Percentiles rank a stretch among this genome's conserved stretches.
Evolutionary conservation across 306 rosid genomes (phyloP).

Genomic region (Rubus parviflorus): DNA sequence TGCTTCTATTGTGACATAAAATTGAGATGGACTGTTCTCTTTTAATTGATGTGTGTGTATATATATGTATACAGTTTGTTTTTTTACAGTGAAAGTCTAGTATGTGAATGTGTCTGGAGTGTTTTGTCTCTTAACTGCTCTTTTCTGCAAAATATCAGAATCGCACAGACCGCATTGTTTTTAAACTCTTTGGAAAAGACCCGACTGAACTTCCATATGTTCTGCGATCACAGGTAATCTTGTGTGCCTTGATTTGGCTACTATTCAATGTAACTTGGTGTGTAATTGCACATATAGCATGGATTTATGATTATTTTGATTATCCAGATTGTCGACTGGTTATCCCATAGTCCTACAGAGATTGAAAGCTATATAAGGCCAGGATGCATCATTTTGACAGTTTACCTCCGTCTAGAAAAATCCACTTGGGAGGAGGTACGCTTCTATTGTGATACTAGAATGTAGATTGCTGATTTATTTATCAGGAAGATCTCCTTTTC

Average conservation of each 20-base stretch:
- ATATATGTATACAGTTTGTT: too few relatives aligned
- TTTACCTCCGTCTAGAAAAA: constrained; percentile 58
- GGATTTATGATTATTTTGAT: constrained; percentile 22
- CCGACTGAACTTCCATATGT: constrained; percentile 69
- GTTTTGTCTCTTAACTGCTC: constrained; percentile 2
- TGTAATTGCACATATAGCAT: constrained; percentile 25
- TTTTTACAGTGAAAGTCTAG: neutral
- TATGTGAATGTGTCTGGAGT: constrained; percentile 12
- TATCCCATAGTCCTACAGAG: constrained; percentile 74
- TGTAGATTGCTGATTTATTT: neutral
- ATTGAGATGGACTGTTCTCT: neutral
- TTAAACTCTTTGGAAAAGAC: constrained; percentile 90
- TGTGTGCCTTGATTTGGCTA: constrained; percentile 22
- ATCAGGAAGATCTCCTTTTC: constrained; percentile 8
- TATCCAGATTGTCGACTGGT: constrained; percentile 65
- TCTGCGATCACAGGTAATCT: constrained; percentile 73
- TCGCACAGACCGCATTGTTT: constrained; percentile 86
- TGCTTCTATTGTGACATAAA: neutral
- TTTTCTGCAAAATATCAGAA: constrained; percentile 49
- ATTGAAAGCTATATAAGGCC: constrained; percentile 89
- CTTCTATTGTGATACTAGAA: constrained; percentile 15
- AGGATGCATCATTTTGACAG: constrained; percentile 74
- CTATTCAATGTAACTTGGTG: constrained; percentile 20
- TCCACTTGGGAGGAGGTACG: constrained; percentile 77
- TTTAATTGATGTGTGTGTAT: neutral